Percentiles rank a stretch among this genome's conserved stretches.
Evolutionary conservation across 1,139 yeast species (phyloP).

Genomic region (Yamadazyma diospyri): DNA sequence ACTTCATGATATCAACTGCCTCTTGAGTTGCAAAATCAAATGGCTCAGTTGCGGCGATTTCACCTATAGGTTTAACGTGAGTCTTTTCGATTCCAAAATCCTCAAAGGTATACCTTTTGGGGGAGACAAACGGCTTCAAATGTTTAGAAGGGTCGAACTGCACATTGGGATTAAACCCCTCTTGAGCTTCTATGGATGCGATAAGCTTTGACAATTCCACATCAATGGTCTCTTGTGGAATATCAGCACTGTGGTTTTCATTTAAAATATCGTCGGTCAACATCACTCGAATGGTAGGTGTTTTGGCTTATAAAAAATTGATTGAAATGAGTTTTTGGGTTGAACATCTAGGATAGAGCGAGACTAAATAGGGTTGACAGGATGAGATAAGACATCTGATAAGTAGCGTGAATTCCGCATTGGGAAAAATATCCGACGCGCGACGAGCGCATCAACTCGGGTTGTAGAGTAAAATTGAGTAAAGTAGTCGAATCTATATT

Average conservation of each 20-base stretch:
- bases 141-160: conserved; percentile 26
- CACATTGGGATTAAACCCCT: conserved; percentile 22
- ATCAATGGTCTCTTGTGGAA: conserved; percentile 24
- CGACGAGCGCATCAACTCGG: too few relatives aligned
- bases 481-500: too few relatives aligned
- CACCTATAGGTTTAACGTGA: conserved; percentile 21
- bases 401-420: too few relatives aligned
- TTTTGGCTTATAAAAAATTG: too few relatives aligned
- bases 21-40: conserved; percentile 28
- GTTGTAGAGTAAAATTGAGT: too few relatives aligned
- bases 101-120: conserved; percentile 11
- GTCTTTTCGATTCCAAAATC: conserved; percentile 27
- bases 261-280: conserved; percentile 15
- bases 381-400: too few relatives aligned
- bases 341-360: too few relatives aligned
- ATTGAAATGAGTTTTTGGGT: too few relatives aligned
- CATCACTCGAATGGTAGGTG: conserved; percentile 3
- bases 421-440: too few relatives aligned
- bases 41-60: conserved; percentile 29
- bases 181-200: conserved; percentile 17
- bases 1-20: conserved; percentile 27
- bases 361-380: too few relatives aligned
- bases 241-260: conserved; percentile 16
- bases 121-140: conserved; percentile 15
- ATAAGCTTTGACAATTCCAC: conserved; percentile 20